phyloP scores from a whole-genome alignment of 2,329 filamentous ascomycete species.

The Cadophora sp. region DNA sequence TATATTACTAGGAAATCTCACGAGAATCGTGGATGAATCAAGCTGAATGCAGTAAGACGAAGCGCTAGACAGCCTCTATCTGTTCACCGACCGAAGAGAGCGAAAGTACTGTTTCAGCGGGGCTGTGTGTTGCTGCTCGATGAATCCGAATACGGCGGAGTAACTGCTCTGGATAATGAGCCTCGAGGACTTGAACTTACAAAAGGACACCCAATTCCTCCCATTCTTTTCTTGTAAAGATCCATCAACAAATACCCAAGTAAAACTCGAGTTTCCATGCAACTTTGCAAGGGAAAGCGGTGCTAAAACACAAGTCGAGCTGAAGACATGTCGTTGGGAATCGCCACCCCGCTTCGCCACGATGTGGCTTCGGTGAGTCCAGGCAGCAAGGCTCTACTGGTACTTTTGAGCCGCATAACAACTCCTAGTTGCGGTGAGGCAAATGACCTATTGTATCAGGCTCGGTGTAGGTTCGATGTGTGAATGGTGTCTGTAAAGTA shows the following conservation, averaged over 20 bases:
- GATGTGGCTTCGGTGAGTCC: slow-evolving; percentile 13
- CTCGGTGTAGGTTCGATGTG: not conserved
- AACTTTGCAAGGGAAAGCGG: not conserved
- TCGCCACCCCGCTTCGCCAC: slow-evolving; percentile 7
- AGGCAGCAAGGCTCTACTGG: slow-evolving; percentile 10
- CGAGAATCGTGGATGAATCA: slow-evolving; percentile 5
- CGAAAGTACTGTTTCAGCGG: not conserved
- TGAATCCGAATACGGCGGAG: not conserved
- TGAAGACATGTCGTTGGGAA: not conserved
- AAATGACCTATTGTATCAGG: not conserved
- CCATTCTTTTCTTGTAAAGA: not conserved
- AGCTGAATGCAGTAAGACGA: not conserved
- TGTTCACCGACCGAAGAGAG: not conserved
- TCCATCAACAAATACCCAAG: not conserved
- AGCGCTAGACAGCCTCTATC: not conserved
- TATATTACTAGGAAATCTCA: not conserved
- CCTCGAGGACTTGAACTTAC: not conserved
- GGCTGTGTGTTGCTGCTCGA: not conserved
- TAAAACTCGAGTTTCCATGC: not conserved
- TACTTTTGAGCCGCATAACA: not conserved
- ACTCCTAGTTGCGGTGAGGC: not conserved
- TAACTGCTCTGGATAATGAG: not conserved
- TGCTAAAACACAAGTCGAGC: not conserved
- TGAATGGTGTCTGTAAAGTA: not conserved
- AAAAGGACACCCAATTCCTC: not conserved